Evolutionary conservation across 345 rosid species (phyloP), one percentile per base, ranked within the genome.

Genomic region (Garcia nutans): DNA sequence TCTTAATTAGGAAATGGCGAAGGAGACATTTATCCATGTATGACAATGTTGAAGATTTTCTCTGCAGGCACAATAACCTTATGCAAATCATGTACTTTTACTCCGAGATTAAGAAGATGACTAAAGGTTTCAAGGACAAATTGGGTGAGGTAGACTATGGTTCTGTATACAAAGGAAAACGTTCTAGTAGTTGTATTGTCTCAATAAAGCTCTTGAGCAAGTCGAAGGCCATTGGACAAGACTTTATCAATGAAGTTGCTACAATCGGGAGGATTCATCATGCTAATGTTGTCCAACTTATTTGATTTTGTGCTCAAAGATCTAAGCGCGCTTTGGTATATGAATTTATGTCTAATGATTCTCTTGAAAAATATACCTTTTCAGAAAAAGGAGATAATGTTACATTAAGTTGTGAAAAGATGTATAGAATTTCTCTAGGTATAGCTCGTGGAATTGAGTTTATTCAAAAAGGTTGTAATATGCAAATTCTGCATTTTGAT

Each of bases 201-300:
- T 55, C 74, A 28, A 20, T 71, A 57, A 71, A 71, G 65, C 1
- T 73, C 31, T n/a, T 73, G 1, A 56, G 47, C 44, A 60, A 73
- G 42, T 47, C 76, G 23, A 61, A 24, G 42, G 28, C 59, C 13
- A 45, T 62, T 4, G 76, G 76, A 13, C 68, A 61, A 47, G 68
- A 63, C 3, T 73, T 61, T 54, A 73, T 47, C 59, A 62, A 73
- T 62, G 76, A 73, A 13, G 69, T 73, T 16, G 76, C 68, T 1
- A 62, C 76, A 26, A 73, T 31, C 20, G 76, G 76, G 63, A 73
- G 70, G n/a, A 73, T 73, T 64, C 60, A 63, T 15, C 76, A 60
- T 50, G 37, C 37, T 3, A 33, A 33, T 33, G 37, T 33, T 2
- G 37, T 33, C 3, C 37, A 33, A 26, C 49, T 73, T 3, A 22